A percentile compares a stretch with the other conserved stretches of the same genome.
Conservation (phyloP, 805 yeast genomes). For the Metschnikowia rubicola region DNA sequence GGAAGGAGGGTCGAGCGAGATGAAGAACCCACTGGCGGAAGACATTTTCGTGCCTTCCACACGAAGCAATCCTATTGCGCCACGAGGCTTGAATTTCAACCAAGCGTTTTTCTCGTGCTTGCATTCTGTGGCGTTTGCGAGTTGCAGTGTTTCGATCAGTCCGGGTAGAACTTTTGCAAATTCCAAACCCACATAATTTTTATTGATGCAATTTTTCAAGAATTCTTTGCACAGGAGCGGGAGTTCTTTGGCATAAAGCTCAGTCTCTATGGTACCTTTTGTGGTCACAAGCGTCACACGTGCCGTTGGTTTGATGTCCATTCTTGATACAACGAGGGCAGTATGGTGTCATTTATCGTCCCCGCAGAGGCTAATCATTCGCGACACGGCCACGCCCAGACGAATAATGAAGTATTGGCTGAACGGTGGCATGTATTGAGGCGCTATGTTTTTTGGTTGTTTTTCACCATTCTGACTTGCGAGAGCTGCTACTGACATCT, state of each 20-base stretch:
- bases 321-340: background rate
- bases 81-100: constrained; percentile 48
- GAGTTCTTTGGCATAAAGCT: constrained; percentile 66
- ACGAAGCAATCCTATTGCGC: constrained; percentile 51
- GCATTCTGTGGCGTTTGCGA: constrained; percentile 9
- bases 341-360: too few relatives aligned
- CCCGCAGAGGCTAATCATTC: background rate
- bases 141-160: constrained; percentile 16
- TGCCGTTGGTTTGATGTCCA: constrained; percentile 58
- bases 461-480: too few relatives aligned
- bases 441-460: too few relatives aligned
- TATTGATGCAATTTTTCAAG: constrained; percentile 45
- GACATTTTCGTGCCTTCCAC: constrained; percentile 12
- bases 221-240: constrained; percentile 49
- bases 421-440: too few relatives aligned
- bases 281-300: constrained; percentile 53
- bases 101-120: constrained; percentile 49
- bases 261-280: constrained; percentile 58
- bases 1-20: constrained; percentile 45
- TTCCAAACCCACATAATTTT: constrained; percentile 36
- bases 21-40: constrained; percentile 28
- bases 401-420: too few relatives aligned
- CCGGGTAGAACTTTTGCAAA: constrained; percentile 41
- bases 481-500: too few relatives aligned
- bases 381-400: background rate